Conservation (phyloP, 345 rosid species). For the Pugionium dolabratum region DNA sequence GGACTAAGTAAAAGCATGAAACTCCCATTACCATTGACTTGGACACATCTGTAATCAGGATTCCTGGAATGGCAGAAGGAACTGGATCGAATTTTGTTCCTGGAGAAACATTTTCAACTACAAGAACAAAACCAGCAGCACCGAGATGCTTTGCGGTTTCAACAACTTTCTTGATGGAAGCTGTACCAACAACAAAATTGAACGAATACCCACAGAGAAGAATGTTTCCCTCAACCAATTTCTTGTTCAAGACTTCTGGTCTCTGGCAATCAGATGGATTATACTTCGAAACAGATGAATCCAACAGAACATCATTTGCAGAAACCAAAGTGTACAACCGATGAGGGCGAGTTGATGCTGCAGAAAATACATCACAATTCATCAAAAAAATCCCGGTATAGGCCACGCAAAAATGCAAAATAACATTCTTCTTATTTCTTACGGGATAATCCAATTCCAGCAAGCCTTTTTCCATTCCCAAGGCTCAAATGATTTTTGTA, state of each 20-base stretch:
- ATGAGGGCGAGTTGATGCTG: constrained; percentile 86
- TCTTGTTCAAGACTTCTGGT: constrained; percentile 88
- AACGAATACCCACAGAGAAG: constrained; percentile 99
- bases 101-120: constrained; percentile 92
- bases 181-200: constrained; percentile 91
- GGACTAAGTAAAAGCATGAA: constrained; percentile 24
- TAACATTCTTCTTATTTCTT: constrained; percentile 36
- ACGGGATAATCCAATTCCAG: constrained; percentile 91
- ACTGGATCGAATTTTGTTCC: constrained; percentile 98
- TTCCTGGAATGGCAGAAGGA: constrained; percentile 82
- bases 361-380: constrained; percentile 26
- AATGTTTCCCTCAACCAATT: constrained; percentile 79
- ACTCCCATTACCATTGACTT: constrained; percentile 71
- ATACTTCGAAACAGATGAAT: constrained; percentile 69
- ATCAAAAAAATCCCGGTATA: constrained; percentile 13
- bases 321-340: constrained; percentile 77
- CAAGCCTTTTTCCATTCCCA: constrained; percentile 81
- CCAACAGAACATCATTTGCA: constrained; percentile 91
- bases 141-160: constrained; percentile 85
- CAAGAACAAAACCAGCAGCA: constrained; percentile 97
- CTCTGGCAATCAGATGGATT: constrained; percentile 97
- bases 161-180: constrained; percentile 92
- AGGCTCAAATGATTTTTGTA: constrained; percentile 84
- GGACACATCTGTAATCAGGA: constrained; percentile 74
- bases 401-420: neutral